Conservation (phyloP, 768 basidiomycete genomes). For the Leccinum uliginosum region DNA sequence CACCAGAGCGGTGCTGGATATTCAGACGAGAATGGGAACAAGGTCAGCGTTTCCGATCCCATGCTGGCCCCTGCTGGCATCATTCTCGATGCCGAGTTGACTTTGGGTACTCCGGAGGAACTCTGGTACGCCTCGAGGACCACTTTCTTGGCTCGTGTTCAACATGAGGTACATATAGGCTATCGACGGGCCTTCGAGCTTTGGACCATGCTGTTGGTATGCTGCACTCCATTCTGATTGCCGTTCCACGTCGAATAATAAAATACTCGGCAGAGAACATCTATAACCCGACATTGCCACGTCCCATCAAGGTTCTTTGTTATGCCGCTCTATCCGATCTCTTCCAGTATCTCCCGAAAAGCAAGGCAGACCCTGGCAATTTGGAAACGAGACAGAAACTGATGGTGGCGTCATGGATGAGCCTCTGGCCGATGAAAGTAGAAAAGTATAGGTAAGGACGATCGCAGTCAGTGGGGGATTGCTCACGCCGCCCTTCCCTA, state of each 20-base stretch:
- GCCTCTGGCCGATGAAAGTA: constrained; percentile 60
- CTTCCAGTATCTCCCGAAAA: constrained; percentile 66
- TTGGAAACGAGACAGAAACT: constrained; percentile 63
- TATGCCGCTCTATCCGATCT: constrained; percentile 67
- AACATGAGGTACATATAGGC: constrained; percentile 37
- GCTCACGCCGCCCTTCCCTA: constrained; percentile 21
- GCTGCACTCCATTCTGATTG: constrained; percentile 14
- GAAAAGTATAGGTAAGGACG: constrained; percentile 49
- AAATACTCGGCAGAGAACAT: constrained; percentile 41
- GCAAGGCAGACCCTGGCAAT: constrained; percentile 54
- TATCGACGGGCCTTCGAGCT: constrained; percentile 76
- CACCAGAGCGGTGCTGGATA: constrained; percentile 62
- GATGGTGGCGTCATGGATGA: constrained; percentile 78
- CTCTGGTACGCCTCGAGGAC: constrained; percentile 49
- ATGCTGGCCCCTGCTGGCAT: constrained; percentile 66
- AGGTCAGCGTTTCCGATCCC: constrained; percentile 49
- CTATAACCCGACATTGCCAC: constrained; percentile 51
- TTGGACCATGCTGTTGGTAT: constrained; percentile 75
- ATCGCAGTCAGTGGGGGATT: neutral
- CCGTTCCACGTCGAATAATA: neutral
- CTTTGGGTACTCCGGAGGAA: constrained; percentile 66
- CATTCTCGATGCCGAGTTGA: constrained; percentile 74
- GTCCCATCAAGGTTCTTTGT: constrained; percentile 60
- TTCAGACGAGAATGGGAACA: constrained; percentile 64
- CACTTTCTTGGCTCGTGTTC: constrained; percentile 4